These are phyloP conservation scores for Cordyceps cicadae DNA, from an alignment of 2,329 filamentous ascomycete genomes.

Conservation along the genomic window DNA sequence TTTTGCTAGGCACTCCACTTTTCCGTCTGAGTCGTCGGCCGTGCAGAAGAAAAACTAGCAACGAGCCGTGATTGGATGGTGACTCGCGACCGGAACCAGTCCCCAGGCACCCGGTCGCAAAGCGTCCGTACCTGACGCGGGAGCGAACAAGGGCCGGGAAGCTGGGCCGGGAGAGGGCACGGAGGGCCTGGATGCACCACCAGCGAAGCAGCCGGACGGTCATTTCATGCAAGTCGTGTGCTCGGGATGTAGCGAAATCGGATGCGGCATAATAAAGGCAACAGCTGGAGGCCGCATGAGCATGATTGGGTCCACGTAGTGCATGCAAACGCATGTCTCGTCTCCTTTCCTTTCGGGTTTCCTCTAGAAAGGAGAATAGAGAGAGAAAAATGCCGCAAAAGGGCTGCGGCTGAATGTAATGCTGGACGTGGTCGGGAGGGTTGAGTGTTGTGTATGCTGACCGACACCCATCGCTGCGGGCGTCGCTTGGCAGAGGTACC, in stretches of 20 bases:
- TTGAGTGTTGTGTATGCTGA: neutral
- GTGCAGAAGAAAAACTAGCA: neutral
- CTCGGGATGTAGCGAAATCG: neutral
- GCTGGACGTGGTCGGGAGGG: neutral
- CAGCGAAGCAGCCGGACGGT: neutral
- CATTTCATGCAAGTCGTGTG: neutral
- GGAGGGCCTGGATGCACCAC: neutral
- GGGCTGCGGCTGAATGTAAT: neutral
- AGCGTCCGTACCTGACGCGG: neutral
- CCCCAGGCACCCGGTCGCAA: neutral
- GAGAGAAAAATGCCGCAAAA: neutral
- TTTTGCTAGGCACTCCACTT: conserved; percentile 5
- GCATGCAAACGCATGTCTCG: conserved; percentile 2
- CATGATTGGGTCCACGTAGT: conserved; percentile 9
- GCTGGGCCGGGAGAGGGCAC: neutral
- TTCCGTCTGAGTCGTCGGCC: conserved; percentile 1
- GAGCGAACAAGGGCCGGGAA: neutral
- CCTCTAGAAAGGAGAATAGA: neutral
- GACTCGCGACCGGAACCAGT: neutral
- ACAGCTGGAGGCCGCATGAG: neutral
- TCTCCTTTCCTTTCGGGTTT: neutral
- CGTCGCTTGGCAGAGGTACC: neutral
- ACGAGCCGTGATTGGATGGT: neutral
- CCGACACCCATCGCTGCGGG: neutral
- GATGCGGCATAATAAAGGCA: conserved; percentile 1